Evolutionary conservation across 2,329 filamentous ascomycete genomes (phyloP), one percentile per base, ranked within the genome.

Genomic region (Trichophyton rubrum): DNA sequence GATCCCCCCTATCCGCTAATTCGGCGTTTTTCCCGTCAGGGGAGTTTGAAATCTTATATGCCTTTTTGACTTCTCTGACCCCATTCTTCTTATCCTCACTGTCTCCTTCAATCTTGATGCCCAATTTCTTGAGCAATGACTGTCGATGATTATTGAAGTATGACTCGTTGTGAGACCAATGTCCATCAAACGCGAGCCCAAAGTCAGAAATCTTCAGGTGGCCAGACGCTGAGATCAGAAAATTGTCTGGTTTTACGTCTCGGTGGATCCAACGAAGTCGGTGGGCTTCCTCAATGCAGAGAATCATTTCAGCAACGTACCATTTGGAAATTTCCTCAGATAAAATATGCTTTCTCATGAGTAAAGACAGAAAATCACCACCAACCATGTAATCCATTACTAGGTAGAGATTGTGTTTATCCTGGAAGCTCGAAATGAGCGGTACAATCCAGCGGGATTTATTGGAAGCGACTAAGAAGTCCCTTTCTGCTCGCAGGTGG

Each of bases 361-460:
- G 76, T 0, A 96, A 74, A 1, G 89, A 89, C 0, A 99, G 79
- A 66, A 99, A 97, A 71, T 99, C 92, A 0, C 93, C 92, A 0
- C 92, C 93, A 1, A 95, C 87, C 90, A 96, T 96, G 70, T 95
- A 99, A 62, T 97, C 91, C 90, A 97, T 96, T 59, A 96, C 88
- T 4, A 99, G 82, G 68, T 97, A 97, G 4, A 99, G 79, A 67
- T 89, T 89, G 47, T 82, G 81, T 40, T 82, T 77, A 70, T 97
- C 93, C 72, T 97, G 90, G 65, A 97, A 97, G 68, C 90, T 93
- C 57, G 89, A 81, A 58, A 96, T 82, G 40, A 99, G 77, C 0
- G 91, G 89, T 1, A 97, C 89, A 55, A 96, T 85, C 92, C 91
- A 97, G 63, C 82, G 82, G 3, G 90, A 95, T n/a, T 85, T 88